phyloP scores from a whole-genome alignment of 2,329 filamentous ascomycete species.

The Aschersonia sp. region DNA sequence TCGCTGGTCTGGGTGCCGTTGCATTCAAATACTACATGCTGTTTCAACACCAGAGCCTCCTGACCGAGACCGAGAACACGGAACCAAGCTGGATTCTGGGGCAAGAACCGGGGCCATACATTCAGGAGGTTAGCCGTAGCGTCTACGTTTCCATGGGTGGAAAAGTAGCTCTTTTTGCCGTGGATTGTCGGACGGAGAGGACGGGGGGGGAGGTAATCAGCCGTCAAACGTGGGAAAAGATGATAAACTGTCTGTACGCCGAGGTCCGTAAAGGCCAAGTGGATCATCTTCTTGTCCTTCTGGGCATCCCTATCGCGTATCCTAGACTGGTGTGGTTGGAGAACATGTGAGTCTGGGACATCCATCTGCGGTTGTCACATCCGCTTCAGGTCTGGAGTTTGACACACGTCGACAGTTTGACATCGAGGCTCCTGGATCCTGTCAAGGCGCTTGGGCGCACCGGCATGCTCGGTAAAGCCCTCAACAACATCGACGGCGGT shows the following conservation, averaged over 20 bases:
- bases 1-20: conserved; percentile 75
- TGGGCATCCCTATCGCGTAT: conserved; percentile 75
- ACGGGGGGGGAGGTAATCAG: conserved; percentile 69
- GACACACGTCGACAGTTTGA: conserved; percentile 38
- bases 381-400: neutral
- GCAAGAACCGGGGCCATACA: conserved; percentile 69
- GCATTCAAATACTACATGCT: conserved; percentile 99
- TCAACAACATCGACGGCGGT: conserved; percentile 84
- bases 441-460: conserved; percentile 77
- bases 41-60: conserved; percentile 88
- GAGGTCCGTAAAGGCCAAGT: conserved; percentile 75
- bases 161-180: conserved; percentile 65
- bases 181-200: conserved; percentile 85
- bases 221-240: conserved; percentile 67
- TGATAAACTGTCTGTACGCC: conserved; percentile 72
- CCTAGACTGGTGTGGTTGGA: conserved; percentile 59
- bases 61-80: conserved; percentile 62
- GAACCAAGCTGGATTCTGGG: conserved; percentile 92
- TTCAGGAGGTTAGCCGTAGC: conserved; percentile 71
- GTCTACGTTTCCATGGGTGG: conserved; percentile 73
- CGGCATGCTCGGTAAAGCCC: conserved; percentile 62
- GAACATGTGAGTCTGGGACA: conserved; percentile 45
- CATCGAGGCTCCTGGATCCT: conserved; percentile 73
- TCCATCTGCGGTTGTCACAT: conserved; percentile 31
- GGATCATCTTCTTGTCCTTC: conserved; percentile 76